A percentile compares a stretch with the other conserved stretches of the same genome.
These are phyloP conservation scores for Truncatella angustata DNA, from an alignment of 2,329 filamentous ascomycete species.

Conservation along the genomic window DNA sequence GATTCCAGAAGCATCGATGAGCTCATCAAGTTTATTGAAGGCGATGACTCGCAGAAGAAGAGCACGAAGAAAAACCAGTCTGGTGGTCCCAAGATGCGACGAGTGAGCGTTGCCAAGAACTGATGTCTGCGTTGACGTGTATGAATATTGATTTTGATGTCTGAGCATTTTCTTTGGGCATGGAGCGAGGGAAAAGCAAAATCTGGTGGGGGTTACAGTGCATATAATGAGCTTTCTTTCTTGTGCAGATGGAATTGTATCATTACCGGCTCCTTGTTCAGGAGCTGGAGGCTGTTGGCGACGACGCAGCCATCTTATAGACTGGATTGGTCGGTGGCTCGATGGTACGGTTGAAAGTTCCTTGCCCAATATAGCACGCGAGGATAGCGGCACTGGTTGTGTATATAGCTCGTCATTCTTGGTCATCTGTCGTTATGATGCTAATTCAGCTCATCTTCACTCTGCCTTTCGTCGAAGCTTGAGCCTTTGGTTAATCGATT, in stretches of 20 bases:
- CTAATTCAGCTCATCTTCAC: not conserved
- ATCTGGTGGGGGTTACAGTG: not conserved
- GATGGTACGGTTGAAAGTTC: no score
- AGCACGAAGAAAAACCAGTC: conserved; percentile 54
- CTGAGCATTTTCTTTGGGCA: not conserved
- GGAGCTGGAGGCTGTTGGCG: not conserved
- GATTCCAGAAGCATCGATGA: conserved; percentile 90
- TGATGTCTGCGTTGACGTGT: not conserved
- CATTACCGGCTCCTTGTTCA: not conserved
- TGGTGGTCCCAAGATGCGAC: conserved; percentile 52
- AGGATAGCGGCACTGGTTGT: not conserved
- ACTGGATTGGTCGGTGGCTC: not conserved
- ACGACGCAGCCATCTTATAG: not conserved
- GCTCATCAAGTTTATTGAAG: conserved; percentile 91
- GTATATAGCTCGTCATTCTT: not conserved
- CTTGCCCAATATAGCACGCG: not conserved
- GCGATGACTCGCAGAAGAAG: conserved; percentile 54
- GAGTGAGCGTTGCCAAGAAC: conserved; percentile 33
- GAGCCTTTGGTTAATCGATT: not conserved
- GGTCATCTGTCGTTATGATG: not conserved
- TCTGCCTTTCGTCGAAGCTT: not conserved
- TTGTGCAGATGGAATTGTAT: not conserved
- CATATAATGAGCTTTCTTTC: not conserved
- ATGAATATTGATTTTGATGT: not conserved
- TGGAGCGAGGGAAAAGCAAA: not conserved